Evolutionary conservation across 192 early-diverging fungal species (phyloP).

Genomic region (Rhizophagus clarus): DNA sequence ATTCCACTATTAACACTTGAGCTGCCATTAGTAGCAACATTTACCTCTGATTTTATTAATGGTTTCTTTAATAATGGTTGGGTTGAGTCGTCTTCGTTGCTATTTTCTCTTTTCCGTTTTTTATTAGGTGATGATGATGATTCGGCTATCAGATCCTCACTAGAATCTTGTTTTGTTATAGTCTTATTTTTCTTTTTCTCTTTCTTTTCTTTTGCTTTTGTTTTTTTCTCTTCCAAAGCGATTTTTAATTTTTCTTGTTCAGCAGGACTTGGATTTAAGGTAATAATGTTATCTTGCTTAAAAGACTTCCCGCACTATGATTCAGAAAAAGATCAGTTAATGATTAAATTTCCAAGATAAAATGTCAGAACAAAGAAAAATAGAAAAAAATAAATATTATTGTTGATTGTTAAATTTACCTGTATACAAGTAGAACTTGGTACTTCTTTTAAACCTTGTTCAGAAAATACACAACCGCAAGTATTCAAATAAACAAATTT

Average conservation of each 20-base stretch:
- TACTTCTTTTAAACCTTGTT: conserved; percentile 74
- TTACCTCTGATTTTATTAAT: not conserved
- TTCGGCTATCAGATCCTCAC: conserved; percentile 25
- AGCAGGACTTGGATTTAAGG: conserved; percentile 68
- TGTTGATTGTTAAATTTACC: conserved; percentile 35
- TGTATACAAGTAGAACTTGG: conserved; percentile 63
- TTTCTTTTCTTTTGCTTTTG: conserved; percentile 49
- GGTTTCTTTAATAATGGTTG: not conserved
- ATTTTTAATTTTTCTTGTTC: conserved; percentile 63
- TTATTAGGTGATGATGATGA: not conserved
- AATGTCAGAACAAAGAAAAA: not conserved
- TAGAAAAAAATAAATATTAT: not conserved
- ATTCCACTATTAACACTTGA: not conserved
- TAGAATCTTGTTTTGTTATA: conserved; percentile 48
- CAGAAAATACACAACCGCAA: conserved; percentile 83
- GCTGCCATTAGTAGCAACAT: not conserved
- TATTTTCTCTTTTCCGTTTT: not conserved
- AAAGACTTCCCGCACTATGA: conserved; percentile 66
- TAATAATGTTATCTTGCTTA: conserved; percentile 57
- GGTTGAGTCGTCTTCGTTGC: not conserved
- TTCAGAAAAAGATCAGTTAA: not conserved
- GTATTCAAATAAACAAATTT: conserved; percentile 62
- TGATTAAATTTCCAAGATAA: not conserved
- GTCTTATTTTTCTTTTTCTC: conserved; percentile 49
- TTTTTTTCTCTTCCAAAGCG: conserved; percentile 57